Evolutionary conservation across 176 grass and related monocot genomes (phyloP).

Genomic region (Themeda triandra): DNA sequence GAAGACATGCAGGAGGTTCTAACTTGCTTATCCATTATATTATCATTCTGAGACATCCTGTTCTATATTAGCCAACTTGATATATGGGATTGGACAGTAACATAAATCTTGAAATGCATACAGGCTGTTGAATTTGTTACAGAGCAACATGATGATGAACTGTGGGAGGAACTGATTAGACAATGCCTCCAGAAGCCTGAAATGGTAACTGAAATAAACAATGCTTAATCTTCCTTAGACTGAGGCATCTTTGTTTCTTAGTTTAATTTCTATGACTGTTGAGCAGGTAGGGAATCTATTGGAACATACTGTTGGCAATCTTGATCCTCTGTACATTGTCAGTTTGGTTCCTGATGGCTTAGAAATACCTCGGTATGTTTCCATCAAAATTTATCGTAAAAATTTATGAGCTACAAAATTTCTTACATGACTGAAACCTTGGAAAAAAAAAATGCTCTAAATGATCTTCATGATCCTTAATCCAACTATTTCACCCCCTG

Average conservation of each 20-base stretch:
- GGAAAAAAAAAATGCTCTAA: slow-evolving; percentile 1
- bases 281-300: slow-evolving; percentile 92
- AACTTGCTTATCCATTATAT: no score
- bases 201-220: slow-evolving; percentile 59
- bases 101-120: slow-evolving; percentile 25
- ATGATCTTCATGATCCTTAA: background rate
- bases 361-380: slow-evolving; percentile 84
- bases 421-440: background rate
- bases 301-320: slow-evolving; percentile 98
- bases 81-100: slow-evolving; percentile 2
- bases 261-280: slow-evolving; percentile 19
- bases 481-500: background rate
- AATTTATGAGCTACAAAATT: background rate
- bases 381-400: background rate
- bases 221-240: slow-evolving; percentile 17
- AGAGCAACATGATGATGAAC: slow-evolving; percentile 88
- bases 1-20: slow-evolving; percentile 89
- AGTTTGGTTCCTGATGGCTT: slow-evolving; percentile 93
- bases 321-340: slow-evolving; percentile 96
- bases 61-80: slow-evolving; percentile 7
- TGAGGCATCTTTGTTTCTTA: background rate
- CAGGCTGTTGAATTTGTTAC: slow-evolving; percentile 98
- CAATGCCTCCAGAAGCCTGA: slow-evolving; percentile 89
- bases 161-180: slow-evolving; percentile 92
- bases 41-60: background rate